A percentile compares a stretch with the other conserved stretches of the same genome.
Evolutionary conservation across 129 eudicot species (phyloP).

Genomic region (Logfia minima): DNA sequence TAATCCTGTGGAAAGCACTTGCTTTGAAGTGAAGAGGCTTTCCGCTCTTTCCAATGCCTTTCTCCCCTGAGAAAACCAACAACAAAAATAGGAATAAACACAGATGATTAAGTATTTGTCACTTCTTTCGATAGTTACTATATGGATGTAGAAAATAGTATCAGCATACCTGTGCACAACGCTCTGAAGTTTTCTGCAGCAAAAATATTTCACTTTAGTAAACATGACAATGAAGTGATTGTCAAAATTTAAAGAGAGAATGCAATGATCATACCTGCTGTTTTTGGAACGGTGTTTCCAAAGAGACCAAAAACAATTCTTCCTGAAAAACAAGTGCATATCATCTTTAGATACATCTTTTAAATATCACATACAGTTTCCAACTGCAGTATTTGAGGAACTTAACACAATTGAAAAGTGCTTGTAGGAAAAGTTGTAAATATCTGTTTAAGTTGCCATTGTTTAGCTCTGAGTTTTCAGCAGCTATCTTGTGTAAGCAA

Average conservation of each 20-base stretch:
- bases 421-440: background rate
- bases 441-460: background rate
- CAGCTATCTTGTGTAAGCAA: background rate
- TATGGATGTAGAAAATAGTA: background rate
- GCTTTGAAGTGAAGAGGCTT: constrained; percentile 90
- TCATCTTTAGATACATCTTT: background rate
- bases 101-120: background rate
- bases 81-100: background rate
- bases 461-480: background rate
- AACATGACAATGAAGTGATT: background rate
- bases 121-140: background rate
- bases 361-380: background rate
- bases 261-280: constrained; percentile 59
- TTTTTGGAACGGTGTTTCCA: constrained; percentile 93
- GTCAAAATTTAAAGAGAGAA: background rate
- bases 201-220: constrained; percentile 3
- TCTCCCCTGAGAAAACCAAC: constrained; percentile 63
- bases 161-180: constrained; percentile 74
- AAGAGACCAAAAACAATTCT: constrained; percentile 90
- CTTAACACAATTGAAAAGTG: background rate
- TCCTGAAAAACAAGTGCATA: constrained; percentile 51
- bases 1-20: constrained; percentile 82
- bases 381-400: background rate
- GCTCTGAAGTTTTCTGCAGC: constrained; percentile 91
- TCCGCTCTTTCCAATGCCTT: constrained; percentile 78